These are phyloP conservation scores for Phytophthora lateralis DNA, from an alignment of 352 stramenopile genomes.

Conservation along the genomic window DNA sequence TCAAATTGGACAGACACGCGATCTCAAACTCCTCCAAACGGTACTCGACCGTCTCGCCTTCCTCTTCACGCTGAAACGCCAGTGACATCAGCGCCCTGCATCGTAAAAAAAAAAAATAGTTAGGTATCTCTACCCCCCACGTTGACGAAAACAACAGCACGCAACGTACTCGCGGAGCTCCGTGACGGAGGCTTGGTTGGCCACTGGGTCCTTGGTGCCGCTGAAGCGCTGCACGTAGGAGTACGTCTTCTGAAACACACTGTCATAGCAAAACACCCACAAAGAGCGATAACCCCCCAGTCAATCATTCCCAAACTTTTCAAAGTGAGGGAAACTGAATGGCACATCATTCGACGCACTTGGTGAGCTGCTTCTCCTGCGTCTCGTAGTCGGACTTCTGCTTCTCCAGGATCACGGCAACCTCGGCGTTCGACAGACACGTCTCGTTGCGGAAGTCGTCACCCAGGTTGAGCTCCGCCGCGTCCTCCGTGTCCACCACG, in stretches of 20 bases:
- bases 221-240: slow-evolving; percentile 92
- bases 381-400: slow-evolving; percentile 92
- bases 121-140: not conserved
- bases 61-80: slow-evolving; percentile 81
- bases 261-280: slow-evolving; percentile 19
- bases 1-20: slow-evolving; percentile 89
- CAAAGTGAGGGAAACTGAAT: not conserved
- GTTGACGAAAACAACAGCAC: not conserved
- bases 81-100: slow-evolving; percentile 85
- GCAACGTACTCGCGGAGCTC: slow-evolving; percentile 83
- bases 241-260: slow-evolving; percentile 92
- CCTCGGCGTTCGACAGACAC: slow-evolving; percentile 90
- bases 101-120: not conserved
- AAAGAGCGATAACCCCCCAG: not conserved
- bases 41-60: slow-evolving; percentile 70
- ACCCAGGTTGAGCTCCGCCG: slow-evolving; percentile 87
- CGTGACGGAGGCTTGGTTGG: slow-evolving; percentile 90
- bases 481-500: slow-evolving; percentile 90
- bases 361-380: slow-evolving; percentile 90
- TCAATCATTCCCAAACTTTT: not conserved
- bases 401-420: slow-evolving; percentile 91
- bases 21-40: slow-evolving; percentile 92
- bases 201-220: slow-evolving; percentile 90
- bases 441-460: slow-evolving; percentile 90
- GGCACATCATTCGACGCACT: slow-evolving; percentile 37